Conservation (phyloP, 2,329 filamentous ascomycete species). For the Rhinocladiella mackenziei region DNA sequence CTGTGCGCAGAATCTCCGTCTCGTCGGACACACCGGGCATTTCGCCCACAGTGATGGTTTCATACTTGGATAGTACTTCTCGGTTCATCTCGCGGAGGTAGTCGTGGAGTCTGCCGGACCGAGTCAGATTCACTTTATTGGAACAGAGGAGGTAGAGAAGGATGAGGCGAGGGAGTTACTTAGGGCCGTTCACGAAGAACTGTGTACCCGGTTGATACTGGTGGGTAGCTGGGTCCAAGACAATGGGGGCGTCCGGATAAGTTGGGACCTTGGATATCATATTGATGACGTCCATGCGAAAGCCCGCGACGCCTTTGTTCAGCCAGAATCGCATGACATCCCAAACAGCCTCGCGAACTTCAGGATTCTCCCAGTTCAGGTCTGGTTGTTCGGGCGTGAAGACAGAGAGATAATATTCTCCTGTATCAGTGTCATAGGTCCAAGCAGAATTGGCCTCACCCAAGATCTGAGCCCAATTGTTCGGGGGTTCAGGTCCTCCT, state of each 20-base stretch:
- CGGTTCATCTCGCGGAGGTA: conserved; percentile 38
- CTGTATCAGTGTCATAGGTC: conserved; percentile 65
- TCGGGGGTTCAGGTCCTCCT: conserved; percentile 64
- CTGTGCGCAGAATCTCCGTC: conserved; percentile 38
- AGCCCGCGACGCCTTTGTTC: conserved; percentile 66
- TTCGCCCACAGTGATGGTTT: conserved; percentile 42
- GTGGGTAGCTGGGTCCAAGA: conserved; percentile 38
- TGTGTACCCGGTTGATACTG: conserved; percentile 48
- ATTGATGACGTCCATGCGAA: conserved; percentile 72
- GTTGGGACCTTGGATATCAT: conserved; percentile 62
- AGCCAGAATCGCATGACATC: conserved; percentile 76
- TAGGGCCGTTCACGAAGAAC: conserved; percentile 35
- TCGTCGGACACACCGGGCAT: conserved; percentile 36
- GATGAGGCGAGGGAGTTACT: conserved; percentile 5
- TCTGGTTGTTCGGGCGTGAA: conserved; percentile 75
- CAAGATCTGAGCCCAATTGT: conserved; percentile 61
- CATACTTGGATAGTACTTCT: conserved; percentile 36
- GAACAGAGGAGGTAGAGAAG: background rate
- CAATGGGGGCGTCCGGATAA: conserved; percentile 46
- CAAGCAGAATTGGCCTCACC: conserved; percentile 41
- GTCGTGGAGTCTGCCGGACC: conserved; percentile 33
- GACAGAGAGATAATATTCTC: conserved; percentile 72
- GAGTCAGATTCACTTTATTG: background rate
- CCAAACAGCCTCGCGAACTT: conserved; percentile 66
- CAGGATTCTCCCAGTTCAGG: conserved; percentile 76